Evolutionary conservation across 2,329 filamentous ascomycete genomes (phyloP).

Genomic region (Stagonosporopsis tanaceti): DNA sequence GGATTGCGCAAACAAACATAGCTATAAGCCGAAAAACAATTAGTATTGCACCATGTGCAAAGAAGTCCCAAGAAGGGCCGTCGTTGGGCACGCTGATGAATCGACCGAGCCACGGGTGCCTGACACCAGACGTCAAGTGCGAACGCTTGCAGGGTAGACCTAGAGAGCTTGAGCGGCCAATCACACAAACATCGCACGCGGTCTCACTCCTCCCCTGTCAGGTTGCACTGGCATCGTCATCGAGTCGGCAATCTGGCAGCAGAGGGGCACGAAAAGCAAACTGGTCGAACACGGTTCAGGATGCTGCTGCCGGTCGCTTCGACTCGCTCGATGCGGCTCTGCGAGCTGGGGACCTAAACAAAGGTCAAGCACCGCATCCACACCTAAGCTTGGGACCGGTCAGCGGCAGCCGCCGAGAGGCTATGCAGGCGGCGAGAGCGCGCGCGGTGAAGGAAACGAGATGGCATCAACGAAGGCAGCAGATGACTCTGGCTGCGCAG

Average conservation of each 20-base stretch:
- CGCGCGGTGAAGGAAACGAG: slow-evolving; percentile 9
- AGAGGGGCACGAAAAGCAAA: not conserved
- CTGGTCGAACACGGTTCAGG: not conserved
- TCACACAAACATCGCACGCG: not conserved
- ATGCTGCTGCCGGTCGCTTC: not conserved
- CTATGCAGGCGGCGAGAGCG: slow-evolving; percentile 1
- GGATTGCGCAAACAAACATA: too few species aligned
- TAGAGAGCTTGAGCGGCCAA: not conserved
- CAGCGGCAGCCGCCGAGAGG: slow-evolving; percentile 16
- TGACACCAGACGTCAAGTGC: slow-evolving; percentile 12
- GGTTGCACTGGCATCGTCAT: slow-evolving; percentile 16
- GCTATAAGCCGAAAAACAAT: not conserved
- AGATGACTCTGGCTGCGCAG: slow-evolving; percentile 8
- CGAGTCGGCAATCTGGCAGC: slow-evolving; percentile 2
- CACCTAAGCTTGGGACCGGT: slow-evolving; percentile 14
- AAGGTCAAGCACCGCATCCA: slow-evolving; percentile 13
- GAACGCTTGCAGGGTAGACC: not conserved
- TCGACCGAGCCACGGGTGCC: slow-evolving; percentile 16
- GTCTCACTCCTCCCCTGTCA: slow-evolving; percentile 10
- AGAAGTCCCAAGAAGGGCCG: slow-evolving; percentile 11
- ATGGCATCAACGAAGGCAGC: not conserved
- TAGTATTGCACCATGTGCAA: not conserved
- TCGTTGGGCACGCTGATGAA: slow-evolving; percentile 5
- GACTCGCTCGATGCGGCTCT: slow-evolving; percentile 8
- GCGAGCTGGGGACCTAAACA: slow-evolving; percentile 8